Evolutionary conservation across 345 rosid genomes (phyloP), one percentile per base, ranked within the genome.

Genomic region (Eutrema heterophyllum): DNA sequence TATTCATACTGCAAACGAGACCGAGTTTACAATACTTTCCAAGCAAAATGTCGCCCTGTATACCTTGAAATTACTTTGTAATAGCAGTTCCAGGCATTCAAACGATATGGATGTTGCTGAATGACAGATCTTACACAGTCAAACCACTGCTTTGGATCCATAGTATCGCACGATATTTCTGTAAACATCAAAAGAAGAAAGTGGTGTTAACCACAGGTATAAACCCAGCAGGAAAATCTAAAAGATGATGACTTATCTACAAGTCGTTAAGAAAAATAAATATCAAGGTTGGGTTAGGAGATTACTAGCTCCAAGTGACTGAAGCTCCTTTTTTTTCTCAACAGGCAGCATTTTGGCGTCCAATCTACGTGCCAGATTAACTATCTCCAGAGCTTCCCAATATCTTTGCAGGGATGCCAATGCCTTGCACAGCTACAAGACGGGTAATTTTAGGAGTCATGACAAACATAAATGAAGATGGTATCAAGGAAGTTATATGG

Each of bases 61-160:
- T 78, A 93, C 98, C 98, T 89, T 55, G 85, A 87, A 52, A 85
- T 70, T 72, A 91, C 87, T 75, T 83, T 86, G 83, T 91, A 89
- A 63, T 88, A 94, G 87, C 95, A 91, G 78, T 91, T 94, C 98
- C 98, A 94, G 54, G 95, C 93, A 80, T 85, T 86, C 71, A 88
- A 69, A 76, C 95, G 88, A 78, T 88, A 57, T 6, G 97, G 98
- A 81, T 88, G 93, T 74, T 81, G 86, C 53, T 81, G 86, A 78
- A 94, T 88, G 46, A 86, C 81, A 65, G 88, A 82, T 69, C 81
- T 85, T 55, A 88, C 90, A 71, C 84, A 86, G 72, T 87, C 91
- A 70, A 87, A 85, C 55, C 95, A 92, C 75, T 84, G 90, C 82
- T 83, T 88, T 38, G 95, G 95, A 84, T 94, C 96, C 72, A 85